A percentile compares a stretch with the other conserved stretches of the same genome.
These are phyloP conservation scores for Alloteropsis semialata DNA, from an alignment of 176 grass and related monocot species.

Conservation along the genomic window DNA sequence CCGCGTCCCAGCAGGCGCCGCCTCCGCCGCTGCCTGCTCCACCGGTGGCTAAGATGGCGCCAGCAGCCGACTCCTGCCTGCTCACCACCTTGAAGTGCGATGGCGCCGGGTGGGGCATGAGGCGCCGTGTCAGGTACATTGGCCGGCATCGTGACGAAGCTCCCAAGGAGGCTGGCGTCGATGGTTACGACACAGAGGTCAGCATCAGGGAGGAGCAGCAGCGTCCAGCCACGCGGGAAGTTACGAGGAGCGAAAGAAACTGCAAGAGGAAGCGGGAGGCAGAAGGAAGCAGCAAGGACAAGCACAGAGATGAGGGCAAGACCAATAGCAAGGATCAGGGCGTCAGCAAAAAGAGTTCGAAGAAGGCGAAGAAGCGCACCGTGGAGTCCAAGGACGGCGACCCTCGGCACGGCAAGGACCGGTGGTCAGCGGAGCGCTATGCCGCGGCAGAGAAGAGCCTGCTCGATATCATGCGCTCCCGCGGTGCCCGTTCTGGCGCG, in stretches of 20 bases:
- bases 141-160: slow-evolving; percentile 47
- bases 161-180: slow-evolving; percentile 24
- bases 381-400: slow-evolving; percentile 41
- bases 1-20: not conserved
- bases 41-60: not conserved
- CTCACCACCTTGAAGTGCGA: slow-evolving; percentile 46
- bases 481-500: slow-evolving; percentile 36
- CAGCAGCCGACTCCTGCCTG: slow-evolving; percentile 37
- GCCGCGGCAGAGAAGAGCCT: slow-evolving; percentile 62
- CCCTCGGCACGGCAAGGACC: slow-evolving; percentile 55
- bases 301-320: slow-evolving; percentile 7
- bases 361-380: slow-evolving; percentile 47
- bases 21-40: not conserved
- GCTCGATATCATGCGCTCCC: slow-evolving; percentile 63
- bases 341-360: not conserved
- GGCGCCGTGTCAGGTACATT: slow-evolving; percentile 78
- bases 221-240: slow-evolving; percentile 9
- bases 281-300: slow-evolving; percentile 16
- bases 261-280: slow-evolving; percentile 46
- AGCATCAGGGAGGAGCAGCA: slow-evolving; percentile 29
- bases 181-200: slow-evolving; percentile 39
- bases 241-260: slow-evolving; percentile 26
- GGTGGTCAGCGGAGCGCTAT: slow-evolving; percentile 75
- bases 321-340: slow-evolving; percentile 27
- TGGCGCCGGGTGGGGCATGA: slow-evolving; percentile 61